phyloP scores from a whole-genome alignment of 768 basidiomycete genomes.

The Sporobolomyces pararoseus region DNA sequence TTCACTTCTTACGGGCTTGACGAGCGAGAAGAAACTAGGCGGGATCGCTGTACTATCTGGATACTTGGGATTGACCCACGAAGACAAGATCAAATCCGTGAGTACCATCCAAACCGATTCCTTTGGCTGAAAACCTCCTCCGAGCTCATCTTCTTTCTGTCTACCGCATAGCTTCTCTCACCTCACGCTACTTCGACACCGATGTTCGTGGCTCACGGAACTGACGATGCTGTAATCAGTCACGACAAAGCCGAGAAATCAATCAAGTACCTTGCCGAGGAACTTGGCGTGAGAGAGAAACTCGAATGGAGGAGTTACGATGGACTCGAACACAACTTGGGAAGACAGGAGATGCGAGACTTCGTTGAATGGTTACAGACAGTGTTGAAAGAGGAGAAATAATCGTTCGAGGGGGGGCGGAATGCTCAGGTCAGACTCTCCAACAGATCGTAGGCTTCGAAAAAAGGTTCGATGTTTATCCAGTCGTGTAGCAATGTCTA shows the following conservation, averaged over 20 bases:
- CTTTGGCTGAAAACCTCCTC: too few species aligned
- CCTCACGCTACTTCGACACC: neutral
- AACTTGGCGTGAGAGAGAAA: constrained; percentile 55
- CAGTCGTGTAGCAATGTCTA: too few species aligned
- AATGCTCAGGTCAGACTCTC: too few species aligned
- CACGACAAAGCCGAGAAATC: neutral
- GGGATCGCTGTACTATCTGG: constrained; percentile 13
- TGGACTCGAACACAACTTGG: constrained; percentile 14
- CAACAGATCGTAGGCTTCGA: too few species aligned
- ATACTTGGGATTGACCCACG: constrained; percentile 19
- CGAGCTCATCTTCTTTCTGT: neutral
- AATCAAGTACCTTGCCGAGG: constrained; percentile 44
- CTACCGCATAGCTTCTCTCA: constrained; percentile 56
- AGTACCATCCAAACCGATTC: neutral
- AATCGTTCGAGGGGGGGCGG: too few species aligned
- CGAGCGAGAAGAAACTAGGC: constrained; percentile 5
- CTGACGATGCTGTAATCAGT: constrained; percentile 7
- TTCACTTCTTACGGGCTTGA: constrained; percentile 19
- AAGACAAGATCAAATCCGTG: constrained; percentile 23
- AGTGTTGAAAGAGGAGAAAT: neutral
- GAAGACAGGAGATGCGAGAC: constrained; percentile 11
- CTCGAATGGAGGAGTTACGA: constrained; percentile 45
- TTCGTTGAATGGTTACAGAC: constrained; percentile 19
- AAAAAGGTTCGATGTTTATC: too few species aligned
- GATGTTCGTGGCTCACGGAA: constrained; percentile 27